Conservation (phyloP, 208 protist species). For the Entamoeba histolytica region DNA sequence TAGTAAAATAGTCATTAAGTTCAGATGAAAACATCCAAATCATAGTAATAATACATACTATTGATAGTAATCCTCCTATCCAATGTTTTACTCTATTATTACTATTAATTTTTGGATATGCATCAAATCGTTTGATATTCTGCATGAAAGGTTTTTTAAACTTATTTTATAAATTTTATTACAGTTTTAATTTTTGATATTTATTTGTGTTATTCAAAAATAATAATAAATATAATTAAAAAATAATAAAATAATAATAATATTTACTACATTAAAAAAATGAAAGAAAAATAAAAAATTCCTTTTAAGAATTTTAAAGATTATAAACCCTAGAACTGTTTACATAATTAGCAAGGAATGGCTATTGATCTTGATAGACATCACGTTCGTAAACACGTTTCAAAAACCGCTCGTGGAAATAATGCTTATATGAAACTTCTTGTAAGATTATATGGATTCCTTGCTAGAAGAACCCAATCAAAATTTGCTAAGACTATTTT, state of each 20-base stretch:
- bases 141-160: background rate
- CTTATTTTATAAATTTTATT: no score
- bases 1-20: background rate
- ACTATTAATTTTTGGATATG: background rate
- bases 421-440: background rate
- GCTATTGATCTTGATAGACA: background rate
- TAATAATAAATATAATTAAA: no score
- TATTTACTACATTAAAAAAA: no score
- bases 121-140: background rate
- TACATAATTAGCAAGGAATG: background rate
- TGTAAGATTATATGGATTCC: background rate
- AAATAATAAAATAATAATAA: no score
- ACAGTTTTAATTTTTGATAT: no score
- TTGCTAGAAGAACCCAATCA: slow-evolving; percentile 52
- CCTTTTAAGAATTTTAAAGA: background rate
- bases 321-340: background rate
- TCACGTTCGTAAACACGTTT: background rate
- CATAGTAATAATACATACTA: background rate
- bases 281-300: no score
- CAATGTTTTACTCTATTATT: background rate
- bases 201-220: no score
- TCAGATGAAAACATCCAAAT: background rate
- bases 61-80: background rate
- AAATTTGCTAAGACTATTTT: slow-evolving; percentile 92
- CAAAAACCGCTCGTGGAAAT: background rate